Base-by-base conservation (phyloP, 768 basidiomycete species). In the Gloeostereum incarnatum region DNA sequence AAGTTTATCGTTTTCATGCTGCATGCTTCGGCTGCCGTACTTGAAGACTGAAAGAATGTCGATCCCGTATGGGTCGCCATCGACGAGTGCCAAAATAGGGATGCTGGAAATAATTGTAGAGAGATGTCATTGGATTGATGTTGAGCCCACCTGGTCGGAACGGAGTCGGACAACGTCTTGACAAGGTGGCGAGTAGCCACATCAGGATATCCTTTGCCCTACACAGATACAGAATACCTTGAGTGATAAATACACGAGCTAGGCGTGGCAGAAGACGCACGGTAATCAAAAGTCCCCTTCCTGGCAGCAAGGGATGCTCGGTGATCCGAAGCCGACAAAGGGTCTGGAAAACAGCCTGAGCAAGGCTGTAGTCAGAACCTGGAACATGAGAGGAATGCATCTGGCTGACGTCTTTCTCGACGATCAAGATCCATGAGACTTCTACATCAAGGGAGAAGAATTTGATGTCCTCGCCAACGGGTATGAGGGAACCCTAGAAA, bases 131-230 rank as follows among this genome's bases (percentile, higher is more conserved):
- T 8, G 18, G 23, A 24, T n/a, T 25, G n/a, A 43, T 17, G 31
- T 19, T 24, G 25, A 27, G 52, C 61, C 47, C 53, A 87, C 90
- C 59, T 60, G 29, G 56, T 31, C 2, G 82, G 81, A 14, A 90
- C 68, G 23, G 72, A 70, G 26, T 78, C 69, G 1, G 82, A 71
- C 2, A 98, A 65, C 0, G 71, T 75, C 41, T 78, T 77, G 31
- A 93, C 73, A 5, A 98, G 68, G 46, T 93, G 80, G 5, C 91
- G 72, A 1, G 96, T 94, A 2, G 91, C 83, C 3, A 96, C 59
- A 53, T 99, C 96, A 0, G 96, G 96, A 58, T 94, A 98, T 2
- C 96, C 96, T 55, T 96, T 98, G 0, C 96, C 96, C 92, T 96
- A 47, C 7, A 38, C 16, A 23, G 38, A 32, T 31, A 21, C 11